phyloP scores from a whole-genome alignment of 2,329 filamentous ascomycete species.

The Hypomyces perniciosus region DNA sequence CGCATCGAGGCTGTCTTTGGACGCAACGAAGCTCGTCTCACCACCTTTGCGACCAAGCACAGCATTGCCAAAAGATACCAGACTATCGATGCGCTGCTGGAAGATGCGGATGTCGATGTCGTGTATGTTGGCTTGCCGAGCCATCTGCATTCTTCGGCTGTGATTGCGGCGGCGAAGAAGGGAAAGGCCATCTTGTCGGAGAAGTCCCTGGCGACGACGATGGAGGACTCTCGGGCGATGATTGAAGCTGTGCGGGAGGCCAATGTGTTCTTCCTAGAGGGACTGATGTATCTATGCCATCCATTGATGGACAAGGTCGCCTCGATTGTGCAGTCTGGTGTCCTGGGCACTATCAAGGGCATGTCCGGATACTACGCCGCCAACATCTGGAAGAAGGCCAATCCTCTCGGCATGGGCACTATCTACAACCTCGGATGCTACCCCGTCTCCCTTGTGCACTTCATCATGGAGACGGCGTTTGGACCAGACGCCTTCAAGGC shows the following conservation, averaged over 20 bases:
- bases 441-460: slow-evolving; percentile 22
- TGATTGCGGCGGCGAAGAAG: slow-evolving; percentile 18
- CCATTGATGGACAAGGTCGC: slow-evolving; percentile 20
- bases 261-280: slow-evolving; percentile 23
- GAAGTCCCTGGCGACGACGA: slow-evolving; percentile 22
- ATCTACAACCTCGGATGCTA: slow-evolving; percentile 26
- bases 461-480: slow-evolving; percentile 20
- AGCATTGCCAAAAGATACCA: slow-evolving; percentile 17
- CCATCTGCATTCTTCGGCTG: slow-evolving; percentile 22
- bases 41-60: slow-evolving; percentile 21
- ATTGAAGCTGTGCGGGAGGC: slow-evolving; percentile 17
- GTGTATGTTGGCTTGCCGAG: slow-evolving; percentile 24
- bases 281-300: slow-evolving; percentile 24
- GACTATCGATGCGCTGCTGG: slow-evolving; percentile 19
- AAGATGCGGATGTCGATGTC: slow-evolving; percentile 20
- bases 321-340: slow-evolving; percentile 18
- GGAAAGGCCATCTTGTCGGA: slow-evolving; percentile 24
- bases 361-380: slow-evolving; percentile 23
- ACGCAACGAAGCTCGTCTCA: slow-evolving; percentile 19
- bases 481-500: slow-evolving; percentile 16
- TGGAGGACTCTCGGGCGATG: slow-evolving; percentile 20
- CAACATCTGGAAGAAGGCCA: slow-evolving; percentile 23
- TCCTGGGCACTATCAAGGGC: slow-evolving; percentile 17
- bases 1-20: slow-evolving; percentile 23
- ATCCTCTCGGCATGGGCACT: slow-evolving; percentile 23